Percentiles rank a stretch among this genome's conserved stretches.
Evolutionary conservation across 352 stramenopile species (phyloP).

Genomic region (Phytophthora rubi): DNA sequence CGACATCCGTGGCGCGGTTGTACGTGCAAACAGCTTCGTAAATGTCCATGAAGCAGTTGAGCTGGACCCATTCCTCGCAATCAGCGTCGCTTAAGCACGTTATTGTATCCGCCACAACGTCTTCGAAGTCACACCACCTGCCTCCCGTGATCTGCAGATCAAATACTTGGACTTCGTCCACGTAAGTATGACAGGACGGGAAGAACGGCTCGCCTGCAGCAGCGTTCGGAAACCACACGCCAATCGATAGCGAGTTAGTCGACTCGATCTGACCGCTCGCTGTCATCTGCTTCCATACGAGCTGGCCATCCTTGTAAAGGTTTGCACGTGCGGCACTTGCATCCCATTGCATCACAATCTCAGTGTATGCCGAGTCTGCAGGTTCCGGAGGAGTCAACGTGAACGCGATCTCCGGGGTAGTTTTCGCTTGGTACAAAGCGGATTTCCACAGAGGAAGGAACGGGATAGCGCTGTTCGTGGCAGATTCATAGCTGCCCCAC

Average conservation of each 20-base stretch:
- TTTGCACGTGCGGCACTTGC: constrained; percentile 59
- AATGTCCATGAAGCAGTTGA: constrained; percentile 70
- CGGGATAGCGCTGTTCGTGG: constrained; percentile 29
- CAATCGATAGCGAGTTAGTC: constrained; percentile 46
- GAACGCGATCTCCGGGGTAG: constrained; percentile 35
- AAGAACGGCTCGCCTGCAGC: constrained; percentile 66
- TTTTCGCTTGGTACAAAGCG: constrained; percentile 61
- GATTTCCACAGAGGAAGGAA: constrained; percentile 72
- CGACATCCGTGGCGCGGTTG: neutral
- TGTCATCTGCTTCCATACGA: constrained; percentile 49
- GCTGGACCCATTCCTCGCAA: constrained; percentile 51
- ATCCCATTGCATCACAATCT: constrained; percentile 75
- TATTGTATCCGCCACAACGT: constrained; percentile 27
- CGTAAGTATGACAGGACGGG: constrained; percentile 48
- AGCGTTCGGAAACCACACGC: constrained; percentile 77
- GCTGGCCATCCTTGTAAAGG: constrained; percentile 62
- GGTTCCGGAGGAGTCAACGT: constrained; percentile 21
- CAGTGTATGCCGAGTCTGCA: constrained; percentile 34
- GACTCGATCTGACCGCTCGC: neutral
- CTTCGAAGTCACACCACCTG: constrained; percentile 71
- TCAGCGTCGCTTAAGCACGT: constrained; percentile 43
- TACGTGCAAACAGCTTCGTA: constrained; percentile 57
- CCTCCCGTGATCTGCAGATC: constrained; percentile 60
- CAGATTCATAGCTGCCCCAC: constrained; percentile 54
- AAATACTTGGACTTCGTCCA: constrained; percentile 64